Percentiles rank a stretch among this genome's conserved stretches.
Conservation (phyloP, 2,329 filamentous ascomycete genomes). For the Diaporthe citrichinensis region DNA sequence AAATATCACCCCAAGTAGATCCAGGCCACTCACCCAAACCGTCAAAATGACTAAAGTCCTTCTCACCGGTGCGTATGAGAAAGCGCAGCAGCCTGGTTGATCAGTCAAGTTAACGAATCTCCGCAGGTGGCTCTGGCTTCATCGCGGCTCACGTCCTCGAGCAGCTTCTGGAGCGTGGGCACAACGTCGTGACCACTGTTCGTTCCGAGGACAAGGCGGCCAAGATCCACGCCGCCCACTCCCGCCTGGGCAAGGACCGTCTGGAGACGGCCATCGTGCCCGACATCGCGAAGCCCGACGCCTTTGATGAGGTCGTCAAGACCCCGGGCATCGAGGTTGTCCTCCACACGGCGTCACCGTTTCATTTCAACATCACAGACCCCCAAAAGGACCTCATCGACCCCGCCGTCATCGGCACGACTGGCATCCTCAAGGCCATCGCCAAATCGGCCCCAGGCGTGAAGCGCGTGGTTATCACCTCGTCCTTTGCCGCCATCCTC, state of each 20-base stretch:
- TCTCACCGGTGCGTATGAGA: conserved; percentile 56
- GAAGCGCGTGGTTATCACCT: conserved; percentile 77
- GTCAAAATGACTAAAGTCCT: conserved; percentile 62
- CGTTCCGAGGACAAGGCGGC: conserved; percentile 67
- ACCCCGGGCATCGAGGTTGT: conserved; percentile 67
- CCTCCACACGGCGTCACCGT: conserved; percentile 73
- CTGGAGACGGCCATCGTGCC: conserved; percentile 75
- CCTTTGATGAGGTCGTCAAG: conserved; percentile 77
- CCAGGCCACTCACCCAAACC: neutral
- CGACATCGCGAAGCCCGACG: conserved; percentile 80
- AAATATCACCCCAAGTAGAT: neutral
- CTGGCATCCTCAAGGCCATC: conserved; percentile 80
- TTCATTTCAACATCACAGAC: conserved; percentile 68
- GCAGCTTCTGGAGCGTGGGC: conserved; percentile 64
- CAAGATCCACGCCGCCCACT: conserved; percentile 64
- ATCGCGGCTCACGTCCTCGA: conserved; percentile 69
- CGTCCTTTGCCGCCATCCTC: conserved; percentile 68
- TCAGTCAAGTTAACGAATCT: neutral
- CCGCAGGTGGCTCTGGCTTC: conserved; percentile 65
- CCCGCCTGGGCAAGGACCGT: conserved; percentile 55
- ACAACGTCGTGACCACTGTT: conserved; percentile 70
- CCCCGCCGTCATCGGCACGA: conserved; percentile 72
- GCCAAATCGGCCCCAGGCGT: conserved; percentile 71
- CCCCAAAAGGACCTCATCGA: conserved; percentile 68
- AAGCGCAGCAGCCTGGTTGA: neutral